phyloP scores from a whole-genome alignment of 2,329 filamentous ascomycete genomes.

The Diplodia seriata region DNA sequence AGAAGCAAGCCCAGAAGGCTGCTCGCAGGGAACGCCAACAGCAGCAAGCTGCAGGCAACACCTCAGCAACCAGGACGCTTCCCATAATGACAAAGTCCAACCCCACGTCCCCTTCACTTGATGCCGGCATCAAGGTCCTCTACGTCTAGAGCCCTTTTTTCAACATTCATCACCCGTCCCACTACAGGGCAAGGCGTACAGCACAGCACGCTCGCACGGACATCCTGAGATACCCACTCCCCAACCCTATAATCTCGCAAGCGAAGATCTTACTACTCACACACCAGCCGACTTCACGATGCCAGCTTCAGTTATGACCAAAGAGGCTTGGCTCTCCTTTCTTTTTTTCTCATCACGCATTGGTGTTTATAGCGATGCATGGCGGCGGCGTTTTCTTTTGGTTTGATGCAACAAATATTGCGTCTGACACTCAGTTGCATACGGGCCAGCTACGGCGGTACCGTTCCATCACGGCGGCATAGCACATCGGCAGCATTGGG shows the following conservation, averaged over 20 bases:
- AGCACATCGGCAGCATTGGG: constrained; percentile 31
- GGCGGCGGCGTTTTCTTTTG: constrained; percentile 26
- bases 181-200: constrained; percentile 8
- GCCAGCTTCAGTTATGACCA: constrained; percentile 10
- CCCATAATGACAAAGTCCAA: constrained; percentile 29
- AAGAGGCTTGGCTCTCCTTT: constrained; percentile 15
- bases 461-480: constrained; percentile 24
- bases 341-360: constrained; percentile 25
- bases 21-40: constrained; percentile 47
- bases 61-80: constrained; percentile 9
- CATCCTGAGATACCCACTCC: constrained; percentile 28
- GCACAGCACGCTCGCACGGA: constrained; percentile 21
- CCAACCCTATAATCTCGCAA: constrained; percentile 24
- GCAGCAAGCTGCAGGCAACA: constrained; percentile 18
- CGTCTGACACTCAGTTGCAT: constrained; percentile 25
- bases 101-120: constrained; percentile 23
- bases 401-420: constrained; percentile 17
- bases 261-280: constrained; percentile 24
- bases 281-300: neutral
- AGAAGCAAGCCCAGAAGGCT: constrained; percentile 52
- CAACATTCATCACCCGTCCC: neutral
- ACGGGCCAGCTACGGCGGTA: constrained; percentile 27
- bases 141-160: constrained; percentile 24
- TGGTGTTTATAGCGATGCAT: constrained; percentile 31
- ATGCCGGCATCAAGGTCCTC: constrained; percentile 30